Evolutionary conservation across 2,329 filamentous ascomycete species (phyloP).

Genomic region (Cercospora sp.): DNA sequence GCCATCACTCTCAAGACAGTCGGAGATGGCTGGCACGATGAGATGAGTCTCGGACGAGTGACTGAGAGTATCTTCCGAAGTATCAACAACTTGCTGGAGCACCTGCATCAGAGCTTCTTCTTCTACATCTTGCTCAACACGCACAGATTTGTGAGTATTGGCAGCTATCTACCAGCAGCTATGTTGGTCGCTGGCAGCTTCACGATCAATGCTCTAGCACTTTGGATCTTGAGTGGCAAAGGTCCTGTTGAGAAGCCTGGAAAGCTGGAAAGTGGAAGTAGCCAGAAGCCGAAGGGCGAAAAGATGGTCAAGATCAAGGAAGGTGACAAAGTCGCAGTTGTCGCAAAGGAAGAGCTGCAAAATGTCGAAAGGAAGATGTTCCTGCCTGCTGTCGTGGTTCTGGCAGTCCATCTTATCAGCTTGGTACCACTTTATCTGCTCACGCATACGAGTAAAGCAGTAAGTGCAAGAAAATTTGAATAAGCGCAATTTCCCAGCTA

Average conservation of each 20-base stretch:
- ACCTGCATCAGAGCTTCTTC: constrained; percentile 98
- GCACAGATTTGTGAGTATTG: constrained; percentile 94
- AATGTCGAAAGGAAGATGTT: constrained; percentile 65
- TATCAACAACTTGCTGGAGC: constrained; percentile 93
- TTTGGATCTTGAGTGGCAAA: constrained; percentile 86
- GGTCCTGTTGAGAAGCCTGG: constrained; percentile 28
- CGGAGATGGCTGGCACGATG: constrained; percentile 92
- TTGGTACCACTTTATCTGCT: constrained; percentile 83
- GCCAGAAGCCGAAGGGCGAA: constrained; percentile 38
- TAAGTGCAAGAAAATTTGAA: constrained; percentile 51
- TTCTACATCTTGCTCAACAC: constrained; percentile 94
- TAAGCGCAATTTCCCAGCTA: not conserved
- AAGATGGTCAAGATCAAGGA: constrained; percentile 41
- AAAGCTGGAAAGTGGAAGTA: constrained; percentile 38
- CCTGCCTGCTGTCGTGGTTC: constrained; percentile 71
- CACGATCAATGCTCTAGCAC: constrained; percentile 86
- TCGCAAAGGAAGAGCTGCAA: constrained; percentile 42
- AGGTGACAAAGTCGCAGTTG: constrained; percentile 40
- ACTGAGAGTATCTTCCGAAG: constrained; percentile 90
- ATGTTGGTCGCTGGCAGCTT: constrained; percentile 96
- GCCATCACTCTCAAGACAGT: constrained; percentile 90
- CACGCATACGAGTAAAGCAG: constrained; percentile 67
- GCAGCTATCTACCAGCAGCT: constrained; percentile 94
- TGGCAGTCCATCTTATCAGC: constrained; percentile 72
- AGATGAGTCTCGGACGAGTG: constrained; percentile 89